Evolutionary conservation across 495 filamentous ascomycete genomes (phyloP), one percentile per base, ranked within the genome.

Genomic region (Thozetella sp.): DNA sequence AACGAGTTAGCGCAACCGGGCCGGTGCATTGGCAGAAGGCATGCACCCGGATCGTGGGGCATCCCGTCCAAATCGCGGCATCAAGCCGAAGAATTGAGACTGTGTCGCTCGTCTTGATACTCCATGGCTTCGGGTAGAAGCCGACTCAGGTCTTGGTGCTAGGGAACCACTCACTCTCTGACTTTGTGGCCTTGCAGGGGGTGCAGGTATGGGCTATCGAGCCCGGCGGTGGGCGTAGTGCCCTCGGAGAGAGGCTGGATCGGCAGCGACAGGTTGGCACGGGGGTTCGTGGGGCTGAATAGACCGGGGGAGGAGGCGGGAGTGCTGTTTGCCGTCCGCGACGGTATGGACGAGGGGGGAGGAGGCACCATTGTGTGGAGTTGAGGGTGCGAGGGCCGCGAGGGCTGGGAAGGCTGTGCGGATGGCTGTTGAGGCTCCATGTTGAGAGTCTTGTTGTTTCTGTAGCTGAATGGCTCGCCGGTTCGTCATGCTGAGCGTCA

Each of bases 251-350:
- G 76, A 63, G 70, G 63, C 45, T 76, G 72, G n/a, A 58, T 55
- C 25, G 61, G 66, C 48, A 74, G 69, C 50, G 55, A 61, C 67
- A 72, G 73, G 72, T 67, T 68, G 34, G 54, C 70, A 67, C 65
- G 83, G 70, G 58, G 68, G 62, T 56, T 76, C 60, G 68, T 70
- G 51, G 84, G 81, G 61, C 77, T 84, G 69, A 89, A 90, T 11
- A 91, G 80, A 3, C 88, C 87, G 1, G 88, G 88, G 58, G 87
- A 89, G 40, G 87, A 87, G 12, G 86, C 67, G 13, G 88, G 88
- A 1, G 88, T 91, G 67, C 88, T 90, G 51, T 77, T 86, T 27
- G 83, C 82, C 0, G 86, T 90, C 55, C 79, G 69, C 25, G 57
- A 46, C 22, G 65, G 67, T 20, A 64, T 51, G 58, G 63, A 72